A percentile compares a stretch with the other conserved stretches of the same genome.
Evolutionary conservation across 1,284 basidiomycete species (phyloP).

Genomic region (Calocybe gambosa): DNA sequence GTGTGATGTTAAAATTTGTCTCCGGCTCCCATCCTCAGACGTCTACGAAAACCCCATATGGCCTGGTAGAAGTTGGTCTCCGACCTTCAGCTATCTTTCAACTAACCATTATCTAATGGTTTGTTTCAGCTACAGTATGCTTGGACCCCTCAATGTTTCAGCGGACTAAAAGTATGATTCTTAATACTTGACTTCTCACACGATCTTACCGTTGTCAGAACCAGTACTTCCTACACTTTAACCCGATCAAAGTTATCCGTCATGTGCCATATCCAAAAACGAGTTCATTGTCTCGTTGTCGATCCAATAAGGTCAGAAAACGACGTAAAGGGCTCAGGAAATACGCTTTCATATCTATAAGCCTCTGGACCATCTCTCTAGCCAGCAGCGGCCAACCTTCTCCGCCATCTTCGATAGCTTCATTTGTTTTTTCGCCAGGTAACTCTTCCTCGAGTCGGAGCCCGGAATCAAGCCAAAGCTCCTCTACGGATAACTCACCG

Average conservation of each 20-base stretch:
- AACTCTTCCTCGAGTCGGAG: slow-evolving; percentile 30
- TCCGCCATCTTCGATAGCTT: slow-evolving; percentile 30
- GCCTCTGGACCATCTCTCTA: background rate
- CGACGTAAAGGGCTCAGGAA: slow-evolving; percentile 4
- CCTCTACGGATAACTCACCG: slow-evolving; percentile 27
- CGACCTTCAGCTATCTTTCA: slow-evolving; percentile 10
- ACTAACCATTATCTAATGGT: slow-evolving; percentile 2
- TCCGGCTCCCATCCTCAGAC: slow-evolving; percentile 6
- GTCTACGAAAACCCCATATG: slow-evolving; percentile 15
- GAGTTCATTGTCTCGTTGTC: slow-evolving; percentile 16
- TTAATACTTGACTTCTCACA: slow-evolving; percentile 6
- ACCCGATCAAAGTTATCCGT: slow-evolving; percentile 17
- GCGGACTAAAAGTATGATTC: slow-evolving; percentile 16
- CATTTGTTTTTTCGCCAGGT: slow-evolving; percentile 29
- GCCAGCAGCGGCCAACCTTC: slow-evolving; percentile 32
- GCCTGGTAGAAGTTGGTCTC: slow-evolving; percentile 9
- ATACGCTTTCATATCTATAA: background rate
- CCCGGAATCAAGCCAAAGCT: slow-evolving; percentile 34
- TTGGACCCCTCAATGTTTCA: slow-evolving; percentile 5
- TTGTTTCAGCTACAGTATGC: slow-evolving; percentile 6
- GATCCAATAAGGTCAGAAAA: slow-evolving; percentile 16
- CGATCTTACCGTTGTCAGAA: slow-evolving; percentile 12
- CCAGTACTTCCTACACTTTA: slow-evolving; percentile 13
- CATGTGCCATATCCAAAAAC: slow-evolving; percentile 21
- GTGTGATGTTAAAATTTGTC: slow-evolving; percentile 12